Conservation (phyloP, 2,329 filamentous ascomycete genomes). For the Aureobasidium sp. region DNA sequence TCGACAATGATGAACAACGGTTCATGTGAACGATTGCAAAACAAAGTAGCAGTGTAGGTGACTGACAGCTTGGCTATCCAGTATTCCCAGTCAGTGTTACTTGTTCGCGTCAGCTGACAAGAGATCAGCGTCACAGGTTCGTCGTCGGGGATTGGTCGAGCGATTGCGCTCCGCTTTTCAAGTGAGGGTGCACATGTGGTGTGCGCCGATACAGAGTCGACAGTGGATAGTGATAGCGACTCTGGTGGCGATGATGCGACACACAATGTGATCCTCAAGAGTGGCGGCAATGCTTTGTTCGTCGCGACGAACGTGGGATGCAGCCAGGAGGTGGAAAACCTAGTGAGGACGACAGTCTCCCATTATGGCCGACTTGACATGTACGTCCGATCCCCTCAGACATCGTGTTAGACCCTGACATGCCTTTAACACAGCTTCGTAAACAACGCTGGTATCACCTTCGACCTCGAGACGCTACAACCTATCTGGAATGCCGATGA, state of each 20-base stretch:
- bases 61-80: background rate
- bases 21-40: slow-evolving; percentile 9
- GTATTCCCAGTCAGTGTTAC: background rate
- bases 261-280: slow-evolving; percentile 11
- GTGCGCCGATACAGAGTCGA: slow-evolving; percentile 33
- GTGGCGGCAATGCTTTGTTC: slow-evolving; percentile 17
- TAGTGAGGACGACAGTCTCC: slow-evolving; percentile 14
- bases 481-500: slow-evolving; percentile 33
- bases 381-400: background rate
- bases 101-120: background rate
- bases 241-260: slow-evolving; percentile 9
- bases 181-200: slow-evolving; percentile 34
- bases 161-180: slow-evolving; percentile 34
- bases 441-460: slow-evolving; percentile 41
- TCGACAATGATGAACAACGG: slow-evolving; percentile 2
- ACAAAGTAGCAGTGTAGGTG: slow-evolving; percentile 22
- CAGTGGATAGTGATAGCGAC: slow-evolving; percentile 8
- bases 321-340: slow-evolving; percentile 14
- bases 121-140: slow-evolving; percentile 26
- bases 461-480: slow-evolving; percentile 29
- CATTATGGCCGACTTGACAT: slow-evolving; percentile 20
- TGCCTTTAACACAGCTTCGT: slow-evolving; percentile 27
- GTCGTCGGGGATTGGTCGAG: slow-evolving; percentile 35
- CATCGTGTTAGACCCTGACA: background rate
- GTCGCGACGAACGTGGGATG: slow-evolving; percentile 14